Percentiles rank a stretch among this genome's conserved stretches.
Conservation (phyloP, 1,284 basidiomycete species). For the Apiotrichum akiyoshidainum region DNA sequence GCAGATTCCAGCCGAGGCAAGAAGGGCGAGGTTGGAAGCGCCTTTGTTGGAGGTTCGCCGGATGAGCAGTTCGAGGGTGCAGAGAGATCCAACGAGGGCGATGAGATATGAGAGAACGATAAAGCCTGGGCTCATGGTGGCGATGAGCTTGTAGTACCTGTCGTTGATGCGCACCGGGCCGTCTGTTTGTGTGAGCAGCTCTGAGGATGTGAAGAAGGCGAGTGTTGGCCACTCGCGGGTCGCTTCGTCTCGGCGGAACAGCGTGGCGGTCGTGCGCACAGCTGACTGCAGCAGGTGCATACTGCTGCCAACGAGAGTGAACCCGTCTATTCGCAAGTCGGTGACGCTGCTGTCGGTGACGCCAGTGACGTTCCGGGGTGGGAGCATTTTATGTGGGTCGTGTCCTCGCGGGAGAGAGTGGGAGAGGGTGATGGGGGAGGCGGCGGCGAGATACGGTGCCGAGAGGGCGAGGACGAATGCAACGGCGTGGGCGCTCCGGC, state of each 20-base stretch:
- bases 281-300: conserved; percentile 3
- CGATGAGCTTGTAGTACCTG: not conserved
- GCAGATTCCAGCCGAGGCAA: conserved; percentile 49
- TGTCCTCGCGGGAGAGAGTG: not conserved
- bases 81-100: conserved; percentile 50
- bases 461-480: conserved; percentile 30
- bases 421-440: conserved; percentile 2
- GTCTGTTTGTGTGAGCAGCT: conserved; percentile 12
- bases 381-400: conserved; percentile 8
- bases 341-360: not conserved
- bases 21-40: conserved; percentile 46
- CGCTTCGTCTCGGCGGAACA: not conserved
- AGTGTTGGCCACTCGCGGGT: not conserved
- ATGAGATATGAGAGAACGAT: conserved; percentile 51
- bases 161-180: conserved; percentile 12
- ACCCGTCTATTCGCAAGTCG: not conserved
- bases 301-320: not conserved
- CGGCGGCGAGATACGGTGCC: conserved; percentile 30
- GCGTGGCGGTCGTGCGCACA: not conserved
- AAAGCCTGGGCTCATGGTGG: conserved; percentile 44
- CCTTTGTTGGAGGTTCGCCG: conserved; percentile 51
- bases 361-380: not conserved
- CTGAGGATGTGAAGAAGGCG: not conserved
- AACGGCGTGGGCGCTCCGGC: not conserved
- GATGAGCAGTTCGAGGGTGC: conserved; percentile 51